These are phyloP conservation scores for Lichtheimia corymbifera DNA, from an alignment of 371 early-diverging fungal species.

Conservation along the genomic window DNA sequence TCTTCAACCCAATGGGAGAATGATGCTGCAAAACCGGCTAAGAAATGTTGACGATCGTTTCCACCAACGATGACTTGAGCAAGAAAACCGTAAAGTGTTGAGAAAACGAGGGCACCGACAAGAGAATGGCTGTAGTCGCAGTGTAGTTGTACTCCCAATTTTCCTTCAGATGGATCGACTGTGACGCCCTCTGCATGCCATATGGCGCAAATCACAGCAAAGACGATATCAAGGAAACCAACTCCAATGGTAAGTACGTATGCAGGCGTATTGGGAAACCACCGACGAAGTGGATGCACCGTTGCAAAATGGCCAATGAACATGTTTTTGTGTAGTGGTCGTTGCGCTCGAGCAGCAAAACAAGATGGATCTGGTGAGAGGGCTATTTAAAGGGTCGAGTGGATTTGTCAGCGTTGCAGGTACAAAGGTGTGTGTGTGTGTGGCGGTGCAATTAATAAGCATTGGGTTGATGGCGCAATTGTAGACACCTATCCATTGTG, in stretches of 20 bases:
- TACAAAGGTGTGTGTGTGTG: no score
- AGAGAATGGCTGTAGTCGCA: conserved; percentile 9
- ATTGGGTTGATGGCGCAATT: no score
- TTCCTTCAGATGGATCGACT: neutral
- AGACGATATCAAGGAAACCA: conserved; percentile 1
- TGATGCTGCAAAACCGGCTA: conserved; percentile 5
- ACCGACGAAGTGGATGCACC: neutral
- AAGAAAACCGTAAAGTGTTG: neutral
- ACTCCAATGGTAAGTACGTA: conserved; percentile 8
- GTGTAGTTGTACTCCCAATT: conserved; percentile 3
- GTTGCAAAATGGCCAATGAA: conserved; percentile 8
- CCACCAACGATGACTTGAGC: neutral
- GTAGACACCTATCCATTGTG: no score
- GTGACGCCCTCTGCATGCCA: conserved; percentile 1
- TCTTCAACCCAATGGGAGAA: conserved; percentile 9
- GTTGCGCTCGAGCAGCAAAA: no score
- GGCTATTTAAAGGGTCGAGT: no score
- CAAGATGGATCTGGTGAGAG: no score
- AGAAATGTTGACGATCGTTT: no score
- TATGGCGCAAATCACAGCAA: neutral
- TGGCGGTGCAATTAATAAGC: no score
- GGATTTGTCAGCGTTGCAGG: no score
- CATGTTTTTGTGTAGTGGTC: neutral
- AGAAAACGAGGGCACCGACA: neutral
- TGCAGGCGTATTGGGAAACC: neutral